Evolutionary conservation across 495 filamentous ascomycete genomes (phyloP).

Genomic region (Hypoxylon trugodes): DNA sequence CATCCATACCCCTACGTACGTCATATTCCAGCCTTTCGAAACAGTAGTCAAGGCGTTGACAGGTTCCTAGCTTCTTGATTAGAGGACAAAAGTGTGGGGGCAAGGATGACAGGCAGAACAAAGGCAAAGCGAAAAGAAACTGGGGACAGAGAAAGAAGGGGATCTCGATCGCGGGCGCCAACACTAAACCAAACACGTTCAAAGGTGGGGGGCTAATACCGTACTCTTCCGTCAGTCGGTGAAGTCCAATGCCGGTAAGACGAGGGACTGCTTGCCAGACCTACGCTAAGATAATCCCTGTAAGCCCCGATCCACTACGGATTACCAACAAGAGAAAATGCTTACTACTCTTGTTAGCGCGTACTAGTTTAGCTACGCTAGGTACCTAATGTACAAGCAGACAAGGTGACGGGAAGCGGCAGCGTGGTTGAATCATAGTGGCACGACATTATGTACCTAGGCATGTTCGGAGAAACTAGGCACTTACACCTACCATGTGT

Average conservation of each 20-base stretch:
- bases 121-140: not conserved
- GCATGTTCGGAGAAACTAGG: not conserved
- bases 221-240: conserved; percentile 9
- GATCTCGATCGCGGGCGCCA: conserved; percentile 8
- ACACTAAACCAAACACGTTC: conserved; percentile 10
- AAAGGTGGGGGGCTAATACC: not conserved
- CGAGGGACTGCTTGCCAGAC: no score
- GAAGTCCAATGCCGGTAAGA: conserved; percentile 4
- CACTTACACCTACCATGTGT: not conserved
- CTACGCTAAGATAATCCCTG: conserved; percentile 8
- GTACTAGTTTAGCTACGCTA: no score
- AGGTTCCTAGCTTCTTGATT: not conserved
- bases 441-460: conserved; percentile 6
- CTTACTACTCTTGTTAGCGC: not conserved
- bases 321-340: not conserved
- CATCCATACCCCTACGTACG: no score
- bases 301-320: not conserved
- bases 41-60: no score
- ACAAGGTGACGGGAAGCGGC: not conserved
- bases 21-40: no score
- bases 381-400: no score
- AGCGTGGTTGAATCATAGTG: conserved; percentile 2
- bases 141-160: not conserved
- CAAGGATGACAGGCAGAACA: not conserved
- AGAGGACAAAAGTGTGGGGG: not conserved